These are phyloP conservation scores for Fusarium acutatum DNA, from an alignment of 2,329 filamentous ascomycete species.

Conservation along the genomic window DNA sequence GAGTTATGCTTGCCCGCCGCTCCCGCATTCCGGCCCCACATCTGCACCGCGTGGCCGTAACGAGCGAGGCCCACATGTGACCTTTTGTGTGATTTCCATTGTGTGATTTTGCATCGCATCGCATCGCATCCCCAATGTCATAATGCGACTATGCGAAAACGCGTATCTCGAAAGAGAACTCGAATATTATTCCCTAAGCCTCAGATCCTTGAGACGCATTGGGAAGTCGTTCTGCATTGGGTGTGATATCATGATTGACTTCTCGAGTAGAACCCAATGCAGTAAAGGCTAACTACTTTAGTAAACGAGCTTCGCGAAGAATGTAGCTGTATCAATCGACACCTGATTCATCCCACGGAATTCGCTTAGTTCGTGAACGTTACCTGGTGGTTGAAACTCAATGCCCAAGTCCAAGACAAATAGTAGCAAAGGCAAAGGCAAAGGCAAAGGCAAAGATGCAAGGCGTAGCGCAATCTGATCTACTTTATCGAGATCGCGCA, in stretches of 20 bases:
- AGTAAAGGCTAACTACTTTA: neutral
- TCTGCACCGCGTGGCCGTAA: conserved; percentile 18
- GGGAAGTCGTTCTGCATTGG: neutral
- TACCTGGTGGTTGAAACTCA: neutral
- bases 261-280: neutral
- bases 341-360: conserved; percentile 4
- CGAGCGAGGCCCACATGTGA: neutral
- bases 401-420: neutral
- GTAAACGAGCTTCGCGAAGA: neutral
- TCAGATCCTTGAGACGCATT: neutral
- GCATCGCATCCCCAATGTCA: neutral
- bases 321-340: conserved; percentile 5
- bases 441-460: neutral
- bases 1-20: conserved; percentile 22
- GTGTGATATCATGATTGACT: neutral
- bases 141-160: conserved; percentile 25
- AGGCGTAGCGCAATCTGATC: neutral
- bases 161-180: neutral
- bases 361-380: neutral
- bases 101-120: neutral
- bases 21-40: conserved; percentile 32
- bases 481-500: neutral
- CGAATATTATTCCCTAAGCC: neutral
- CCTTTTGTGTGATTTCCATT: neutral
- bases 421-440: neutral